These are phyloP conservation scores for Vachellia pachyceras DNA, from an alignment of 306 rosid species.

Conservation along the genomic window DNA sequence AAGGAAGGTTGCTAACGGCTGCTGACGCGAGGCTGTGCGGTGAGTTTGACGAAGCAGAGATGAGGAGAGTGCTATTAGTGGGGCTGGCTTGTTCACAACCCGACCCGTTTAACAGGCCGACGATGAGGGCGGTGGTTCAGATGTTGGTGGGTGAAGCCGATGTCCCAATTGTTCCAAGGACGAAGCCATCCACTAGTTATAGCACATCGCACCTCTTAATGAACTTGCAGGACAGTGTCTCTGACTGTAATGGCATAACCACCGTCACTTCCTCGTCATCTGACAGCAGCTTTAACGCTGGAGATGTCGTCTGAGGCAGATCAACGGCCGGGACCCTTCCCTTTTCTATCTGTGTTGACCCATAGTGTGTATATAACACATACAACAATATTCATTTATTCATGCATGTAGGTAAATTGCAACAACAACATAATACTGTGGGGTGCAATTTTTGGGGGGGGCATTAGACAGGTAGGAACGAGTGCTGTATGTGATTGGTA, in stretches of 20 bases:
- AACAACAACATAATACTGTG: background rate
- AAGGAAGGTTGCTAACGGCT: slow-evolving; percentile 68
- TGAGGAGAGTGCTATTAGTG: slow-evolving; percentile 69
- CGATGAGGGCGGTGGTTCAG: slow-evolving; percentile 86
- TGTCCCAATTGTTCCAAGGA: slow-evolving; percentile 80
- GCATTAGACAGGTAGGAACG: slow-evolving; percentile 4
- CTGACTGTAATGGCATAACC: slow-evolving; percentile 82
- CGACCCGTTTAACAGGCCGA: slow-evolving; percentile 72
- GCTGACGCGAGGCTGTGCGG: slow-evolving; percentile 70
- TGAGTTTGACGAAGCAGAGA: slow-evolving; percentile 72
- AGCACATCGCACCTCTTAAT: slow-evolving; percentile 75
- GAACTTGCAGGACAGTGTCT: slow-evolving; percentile 86
- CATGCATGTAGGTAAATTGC: slow-evolving; percentile 55
- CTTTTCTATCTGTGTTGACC: slow-evolving; percentile 45
- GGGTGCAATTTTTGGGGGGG: slow-evolving; percentile 1
- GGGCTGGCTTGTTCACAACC: slow-evolving; percentile 93
- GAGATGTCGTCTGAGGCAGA: slow-evolving; percentile 54
- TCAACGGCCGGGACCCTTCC: slow-evolving; percentile 3
- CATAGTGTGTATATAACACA: background rate
- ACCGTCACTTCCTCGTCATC: slow-evolving; percentile 79
- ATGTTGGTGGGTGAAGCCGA: slow-evolving; percentile 89
- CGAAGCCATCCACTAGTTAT: slow-evolving; percentile 69
- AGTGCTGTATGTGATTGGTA: background rate
- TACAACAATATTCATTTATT: slow-evolving; percentile 49
- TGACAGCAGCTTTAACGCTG: slow-evolving; percentile 60